Evolutionary conservation across 352 stramenopile genomes (phyloP), one percentile per base, ranked within the genome.

Genomic region (Phytophthora tentaculata): DNA sequence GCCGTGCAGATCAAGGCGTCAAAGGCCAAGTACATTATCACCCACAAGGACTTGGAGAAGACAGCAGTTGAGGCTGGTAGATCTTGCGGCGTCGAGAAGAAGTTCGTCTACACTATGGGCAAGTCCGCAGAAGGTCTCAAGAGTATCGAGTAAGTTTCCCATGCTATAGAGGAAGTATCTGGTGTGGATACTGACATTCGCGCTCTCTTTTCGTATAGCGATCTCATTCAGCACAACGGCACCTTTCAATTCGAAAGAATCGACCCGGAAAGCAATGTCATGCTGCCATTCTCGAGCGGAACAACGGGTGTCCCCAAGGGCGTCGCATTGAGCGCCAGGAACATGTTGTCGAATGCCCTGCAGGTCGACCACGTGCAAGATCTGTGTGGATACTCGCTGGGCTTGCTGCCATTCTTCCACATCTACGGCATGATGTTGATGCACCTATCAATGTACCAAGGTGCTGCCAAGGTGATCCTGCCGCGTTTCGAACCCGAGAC

Each of bases 321-420:
- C 17, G 74, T 87, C 3, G 74, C 74, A 2, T 72, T 98, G 35
- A 96, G 78, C 32, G 89, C 97, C 71, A 65, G 68, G 22, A 98
- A 98, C 72, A 80, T 99, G 50, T 64, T 97, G 14, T 76, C 79
- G 2, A 98, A 98, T 67, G 75, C 97, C 16, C 53, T 97, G 12
- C 95, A 98, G 68, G 74, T 90, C 14, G 51, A 80, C 52, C 62
- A 83, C 10, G 80, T 95, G 23, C 86, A 94, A 54, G 69, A 93
- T n/a, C 69, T 86, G n/a, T 61, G 70, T 28, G 59, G 66, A 28
- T 73, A 81, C 43, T 81, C 78, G 22, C 62, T 97, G 17, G 79
- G 69, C 0, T 55, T 95, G 37, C 76, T 99, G 32, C 96, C 97
- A 17, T 98, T 98, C 59, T 98, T 97, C 81, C 96, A 99, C 67